Conservation (phyloP, 129 eudicot species). For the Helianthus tuberosus region DNA sequence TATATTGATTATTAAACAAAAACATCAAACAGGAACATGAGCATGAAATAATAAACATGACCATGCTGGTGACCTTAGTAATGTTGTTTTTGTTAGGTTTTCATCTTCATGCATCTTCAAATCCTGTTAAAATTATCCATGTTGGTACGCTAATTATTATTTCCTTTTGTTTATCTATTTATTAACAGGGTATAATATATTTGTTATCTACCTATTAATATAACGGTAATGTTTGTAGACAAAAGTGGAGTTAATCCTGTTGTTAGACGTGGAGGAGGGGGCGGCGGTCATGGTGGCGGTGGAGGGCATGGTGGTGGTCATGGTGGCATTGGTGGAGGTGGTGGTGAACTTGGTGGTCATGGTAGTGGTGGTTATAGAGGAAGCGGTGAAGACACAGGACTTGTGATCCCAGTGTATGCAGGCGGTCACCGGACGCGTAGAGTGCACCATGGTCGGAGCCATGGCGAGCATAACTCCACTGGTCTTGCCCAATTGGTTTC, state of each 20-base stretch:
- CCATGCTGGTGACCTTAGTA: neutral
- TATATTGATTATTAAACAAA: too few relatives aligned
- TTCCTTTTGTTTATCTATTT: neutral
- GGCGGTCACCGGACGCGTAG: conserved; percentile 20
- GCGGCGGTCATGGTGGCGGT: conserved; percentile 15
- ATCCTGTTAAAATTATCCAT: conserved; percentile 6
- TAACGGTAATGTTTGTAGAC: neutral
- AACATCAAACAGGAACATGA: neutral
- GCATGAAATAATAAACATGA: conserved; percentile 10
- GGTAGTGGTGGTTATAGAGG: conserved; percentile 17
- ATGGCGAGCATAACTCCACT: neutral
- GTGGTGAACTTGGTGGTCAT: neutral
- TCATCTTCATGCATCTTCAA: conserved; percentile 15
- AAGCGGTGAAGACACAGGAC: neutral
- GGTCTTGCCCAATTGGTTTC: conserved; percentile 10
- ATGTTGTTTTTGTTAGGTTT: conserved; percentile 11
- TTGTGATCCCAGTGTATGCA: conserved; percentile 23
- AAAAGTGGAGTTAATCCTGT: neutral
- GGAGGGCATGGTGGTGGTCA: neutral
- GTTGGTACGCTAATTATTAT: neutral
- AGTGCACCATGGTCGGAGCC: conserved; percentile 16
- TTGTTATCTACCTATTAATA: too few relatives aligned
- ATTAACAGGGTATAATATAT: too few relatives aligned
- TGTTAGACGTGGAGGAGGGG: conserved; percentile 22
- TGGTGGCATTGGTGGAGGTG: neutral